These are phyloP conservation scores for Apiospora hydei DNA, from an alignment of 2,329 filamentous ascomycete genomes.

Conservation along the genomic window DNA sequence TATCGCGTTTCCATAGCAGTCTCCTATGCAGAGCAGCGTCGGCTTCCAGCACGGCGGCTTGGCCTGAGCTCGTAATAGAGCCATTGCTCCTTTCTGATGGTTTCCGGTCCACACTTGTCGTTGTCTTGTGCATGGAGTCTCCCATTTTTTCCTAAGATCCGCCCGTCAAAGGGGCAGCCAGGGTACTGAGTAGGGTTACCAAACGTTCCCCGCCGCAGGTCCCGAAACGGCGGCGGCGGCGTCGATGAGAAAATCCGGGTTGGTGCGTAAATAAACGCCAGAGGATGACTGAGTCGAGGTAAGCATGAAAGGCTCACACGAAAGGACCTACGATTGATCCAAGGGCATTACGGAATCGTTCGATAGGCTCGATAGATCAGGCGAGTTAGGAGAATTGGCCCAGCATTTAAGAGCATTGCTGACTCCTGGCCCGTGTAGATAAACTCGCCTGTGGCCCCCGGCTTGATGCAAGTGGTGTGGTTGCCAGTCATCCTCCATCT, in stretches of 20 bases:
- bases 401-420: neutral
- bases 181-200: neutral
- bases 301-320: neutral
- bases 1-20: slow-evolving; percentile 39
- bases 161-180: neutral
- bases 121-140: neutral
- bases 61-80: slow-evolving; percentile 24
- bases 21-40: slow-evolving; percentile 32
- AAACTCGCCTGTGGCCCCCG: neutral
- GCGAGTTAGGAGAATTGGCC: neutral
- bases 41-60: slow-evolving; percentile 23
- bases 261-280: slow-evolving; percentile 1
- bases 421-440: neutral
- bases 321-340: neutral
- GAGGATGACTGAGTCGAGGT: too few species aligned
- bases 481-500: slow-evolving; percentile 11
- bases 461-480: slow-evolving; percentile 11
- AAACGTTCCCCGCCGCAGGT: neutral
- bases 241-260: neutral
- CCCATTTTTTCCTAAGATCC: neutral
- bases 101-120: slow-evolving; percentile 7
- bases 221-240: neutral
- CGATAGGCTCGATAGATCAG: neutral
- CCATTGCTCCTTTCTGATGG: slow-evolving; percentile 32
- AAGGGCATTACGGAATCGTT: neutral